Base-by-base conservation (phyloP, 805 yeast genomes). In the Ogataea paraovalis region DNA sequence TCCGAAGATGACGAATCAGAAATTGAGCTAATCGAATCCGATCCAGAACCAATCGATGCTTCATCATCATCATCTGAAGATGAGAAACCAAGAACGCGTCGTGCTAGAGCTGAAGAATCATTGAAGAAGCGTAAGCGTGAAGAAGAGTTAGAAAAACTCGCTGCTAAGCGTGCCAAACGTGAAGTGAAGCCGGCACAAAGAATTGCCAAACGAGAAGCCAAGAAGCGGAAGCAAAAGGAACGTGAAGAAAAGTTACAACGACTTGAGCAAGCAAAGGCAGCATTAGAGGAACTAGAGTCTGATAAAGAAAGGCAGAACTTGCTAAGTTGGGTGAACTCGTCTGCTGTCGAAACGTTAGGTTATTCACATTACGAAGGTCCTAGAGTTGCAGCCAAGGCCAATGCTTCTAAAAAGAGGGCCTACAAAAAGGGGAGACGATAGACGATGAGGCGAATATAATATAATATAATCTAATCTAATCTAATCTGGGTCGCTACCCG, bases 291-390 rank as follows among this genome's bases (percentile, higher is more conserved):
- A 10, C 57, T 74, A 50, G 58, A 61, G 41, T 60, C 65, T 13
- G 72, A 74, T 20, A 67, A 74, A 45, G 79, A 71, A 48, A 57
- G 68, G 43, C 67, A 69, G 19, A 64, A 82, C 44, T 79, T 80
- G 28, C 58, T 73, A 2, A 80, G 78, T 47, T 83, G 88, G 87
- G 81, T 80, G 22, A 83, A 83, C 56, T 72, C 80, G 8, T 65
- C 72, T 16, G 86, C 87, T 1, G 53, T 74, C 14, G 83, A 79
- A 12, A 60, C 63, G 37, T 64, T 71, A 14, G 86, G 80, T 4
- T 71, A 72, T 49, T 65, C 75, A 0, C 79, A 82, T 49, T 82
- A 78, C 51, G 85, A 80, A 14, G 87, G 86, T 1, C 62, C 64
- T 2, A 56, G 52, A 23, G 49, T 43, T 37, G 54, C 48, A 45